Conservation (phyloP, 139 green algal species). For the Asterochloris erici region DNA sequence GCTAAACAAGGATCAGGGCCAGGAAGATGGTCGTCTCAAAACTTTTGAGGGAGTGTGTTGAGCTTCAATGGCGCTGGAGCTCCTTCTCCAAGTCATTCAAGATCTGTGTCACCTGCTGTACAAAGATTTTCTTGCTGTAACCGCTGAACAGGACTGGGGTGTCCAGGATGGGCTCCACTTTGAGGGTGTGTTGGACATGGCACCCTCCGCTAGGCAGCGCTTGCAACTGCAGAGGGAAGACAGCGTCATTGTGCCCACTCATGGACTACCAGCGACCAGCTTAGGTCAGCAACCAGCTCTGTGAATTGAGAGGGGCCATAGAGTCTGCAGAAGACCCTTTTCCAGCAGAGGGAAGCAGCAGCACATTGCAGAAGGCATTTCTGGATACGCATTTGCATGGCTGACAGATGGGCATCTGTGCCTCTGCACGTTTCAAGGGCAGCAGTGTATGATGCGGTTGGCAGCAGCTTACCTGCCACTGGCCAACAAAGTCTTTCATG, state of each 20-base stretch:
- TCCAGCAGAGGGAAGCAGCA: background rate
- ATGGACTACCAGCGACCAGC: background rate
- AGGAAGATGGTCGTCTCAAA: no score
- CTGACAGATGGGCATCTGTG: background rate
- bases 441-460: background rate
- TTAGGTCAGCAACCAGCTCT: background rate
- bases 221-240: conserved; percentile 6
- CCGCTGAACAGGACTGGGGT: conserved; percentile 33
- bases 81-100: conserved; percentile 28
- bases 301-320: background rate
- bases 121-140: conserved; percentile 46
- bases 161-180: conserved; percentile 44
- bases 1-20: no score
- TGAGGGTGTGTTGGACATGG: conserved; percentile 48
- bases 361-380: background rate
- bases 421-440: background rate
- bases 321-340: no score
- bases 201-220: conserved; percentile 22
- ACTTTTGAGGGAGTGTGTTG: no score
- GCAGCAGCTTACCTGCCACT: conserved; percentile 34
- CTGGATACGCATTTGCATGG: background rate
- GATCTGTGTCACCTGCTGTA: conserved; percentile 35
- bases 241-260: background rate
- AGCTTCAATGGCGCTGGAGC: no score
- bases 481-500: conserved; percentile 53